Base-by-base conservation (phyloP, 257 asterid species). In the Nicotiana benthamiana region DNA sequence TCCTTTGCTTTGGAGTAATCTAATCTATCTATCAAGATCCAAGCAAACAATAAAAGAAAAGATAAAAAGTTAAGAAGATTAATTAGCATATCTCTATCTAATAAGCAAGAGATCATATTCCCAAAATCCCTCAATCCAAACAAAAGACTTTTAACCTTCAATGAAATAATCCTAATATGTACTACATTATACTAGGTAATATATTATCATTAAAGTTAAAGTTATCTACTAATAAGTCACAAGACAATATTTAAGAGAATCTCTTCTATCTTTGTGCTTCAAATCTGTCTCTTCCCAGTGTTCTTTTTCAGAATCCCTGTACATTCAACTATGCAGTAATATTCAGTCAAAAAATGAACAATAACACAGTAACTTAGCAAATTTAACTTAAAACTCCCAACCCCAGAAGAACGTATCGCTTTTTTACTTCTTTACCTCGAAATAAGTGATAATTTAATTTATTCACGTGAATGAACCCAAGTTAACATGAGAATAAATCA, bases 241-340 rank as follows among this genome's bases (percentile, higher is more conserved):
- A 32, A 66, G 75, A 67, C 9, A 66, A 34, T 6, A 67, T 36
- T 36, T 17, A 52, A 52, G 16, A 6, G 57, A 16, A 15, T 52
- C 57, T 15, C 57, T 36, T 36, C 54, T 43, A 20, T 70, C 34
- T 20, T 20, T 12, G 77, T 70, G 57, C 77, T 43, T 70, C 56
- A 40, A 70, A 68, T 68, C 12, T 68, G 76, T 40, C 30, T 0
- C 36, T 6, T 10, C 40, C 16, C 54, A 67, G 27, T 36, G 7
- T 67, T 68, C 76, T 15, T 68, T 68, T 40, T 68, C 76, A 20
- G 32, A n/a, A 68, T 20, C 11, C 56, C 76, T 68, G 76, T 18
- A 68, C 24, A 68, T 68, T 68, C 76, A 68, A 68, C n/a, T 20
- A 68, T 40, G 54, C n/a, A 68, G 56, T 67, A 67, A n/a, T 67